Percentiles rank a stretch among this genome's conserved stretches.
phyloP scores from a whole-genome alignment of 108 stramenopile species.

The Ochromonas danica region DNA sequence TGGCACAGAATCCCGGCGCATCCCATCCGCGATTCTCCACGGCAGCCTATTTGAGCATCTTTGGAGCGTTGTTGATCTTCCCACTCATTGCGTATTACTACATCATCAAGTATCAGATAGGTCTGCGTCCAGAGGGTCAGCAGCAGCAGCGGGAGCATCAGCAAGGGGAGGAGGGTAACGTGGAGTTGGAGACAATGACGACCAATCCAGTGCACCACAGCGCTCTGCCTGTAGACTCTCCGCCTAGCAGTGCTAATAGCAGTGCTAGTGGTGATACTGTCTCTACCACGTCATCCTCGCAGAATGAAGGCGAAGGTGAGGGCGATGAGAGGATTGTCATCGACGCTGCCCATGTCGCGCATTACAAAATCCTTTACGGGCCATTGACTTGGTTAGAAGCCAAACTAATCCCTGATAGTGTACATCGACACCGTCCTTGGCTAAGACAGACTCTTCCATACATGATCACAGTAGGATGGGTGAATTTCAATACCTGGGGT shows the following conservation, averaged over 20 bases:
- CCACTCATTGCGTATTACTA: neutral
- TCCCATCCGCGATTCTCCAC: neutral
- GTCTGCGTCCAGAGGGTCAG: neutral
- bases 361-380: too few relatives aligned
- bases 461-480: conserved; percentile 11
- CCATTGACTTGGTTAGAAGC: neutral
- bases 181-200: too few relatives aligned
- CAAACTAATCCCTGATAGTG: neutral
- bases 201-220: neutral
- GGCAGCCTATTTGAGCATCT: neutral
- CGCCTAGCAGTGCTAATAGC: neutral
- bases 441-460: neutral
- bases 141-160: too few relatives aligned
- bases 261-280: neutral
- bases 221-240: too few relatives aligned
- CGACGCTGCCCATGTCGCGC: too few relatives aligned
- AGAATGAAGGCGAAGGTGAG: too few relatives aligned
- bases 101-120: neutral
- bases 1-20: neutral
- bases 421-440: neutral
- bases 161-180: too few relatives aligned
- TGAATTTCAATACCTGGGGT: conserved; percentile 28
- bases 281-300: neutral
- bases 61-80: neutral
- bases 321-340: too few relatives aligned